Evolutionary conservation across 306 rosid species (phyloP).

Genomic region (Trifolium repens): DNA sequence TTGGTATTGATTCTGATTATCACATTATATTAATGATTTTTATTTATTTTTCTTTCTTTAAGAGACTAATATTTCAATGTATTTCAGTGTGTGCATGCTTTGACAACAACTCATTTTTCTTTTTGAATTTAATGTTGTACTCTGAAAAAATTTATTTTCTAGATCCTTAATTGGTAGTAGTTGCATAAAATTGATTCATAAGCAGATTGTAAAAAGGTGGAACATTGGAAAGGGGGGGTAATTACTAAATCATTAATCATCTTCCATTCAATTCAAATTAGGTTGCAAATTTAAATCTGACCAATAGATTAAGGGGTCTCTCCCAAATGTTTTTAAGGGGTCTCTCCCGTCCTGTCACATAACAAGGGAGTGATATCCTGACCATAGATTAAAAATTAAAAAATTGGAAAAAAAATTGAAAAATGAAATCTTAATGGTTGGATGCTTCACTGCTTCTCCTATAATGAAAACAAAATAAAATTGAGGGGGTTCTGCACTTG

Average conservation of each 20-base stretch:
- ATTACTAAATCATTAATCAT: background rate
- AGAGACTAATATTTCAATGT: background rate
- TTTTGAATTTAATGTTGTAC: too few species aligned
- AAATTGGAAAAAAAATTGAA: too few species aligned
- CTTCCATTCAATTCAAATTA: background rate
- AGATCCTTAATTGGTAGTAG: background rate
- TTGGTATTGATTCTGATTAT: slow-evolving; percentile 13
- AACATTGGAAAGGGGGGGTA: background rate
- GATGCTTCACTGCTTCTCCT: too few species aligned
- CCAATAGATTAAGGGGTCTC: too few species aligned
- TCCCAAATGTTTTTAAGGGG: too few species aligned
- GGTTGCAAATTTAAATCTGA: background rate
- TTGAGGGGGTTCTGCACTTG: too few species aligned
- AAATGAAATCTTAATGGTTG: too few species aligned
- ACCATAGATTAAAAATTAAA: too few species aligned
- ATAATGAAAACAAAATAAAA: too few species aligned
- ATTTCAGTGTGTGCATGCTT: background rate
- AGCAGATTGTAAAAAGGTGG: background rate
- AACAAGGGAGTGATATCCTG: too few species aligned
- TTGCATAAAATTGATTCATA: background rate
- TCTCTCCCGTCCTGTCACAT: too few species aligned
- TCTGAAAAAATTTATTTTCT: background rate
- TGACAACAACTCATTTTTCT: background rate
- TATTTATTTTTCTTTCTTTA: background rate
- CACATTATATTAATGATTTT: background rate